These are phyloP conservation scores for Paecilomyces formosus DNA, from an alignment of 2,329 filamentous ascomycete species.

Conservation along the genomic window DNA sequence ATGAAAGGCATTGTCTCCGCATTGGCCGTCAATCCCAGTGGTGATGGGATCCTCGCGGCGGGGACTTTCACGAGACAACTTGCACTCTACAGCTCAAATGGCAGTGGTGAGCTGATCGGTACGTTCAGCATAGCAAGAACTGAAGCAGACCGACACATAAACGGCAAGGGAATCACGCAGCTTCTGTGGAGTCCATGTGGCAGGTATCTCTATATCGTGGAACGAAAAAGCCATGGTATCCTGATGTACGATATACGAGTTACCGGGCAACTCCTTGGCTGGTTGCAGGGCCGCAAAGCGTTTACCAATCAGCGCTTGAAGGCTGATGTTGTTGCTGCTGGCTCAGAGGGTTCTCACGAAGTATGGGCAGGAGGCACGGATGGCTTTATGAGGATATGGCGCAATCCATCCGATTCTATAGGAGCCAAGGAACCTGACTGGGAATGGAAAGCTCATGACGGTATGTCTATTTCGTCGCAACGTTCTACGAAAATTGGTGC, in stretches of 20 bases:
- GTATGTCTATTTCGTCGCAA: conserved; percentile 18
- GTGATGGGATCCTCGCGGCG: conserved; percentile 46
- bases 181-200: conserved; percentile 53
- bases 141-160: conserved; percentile 29
- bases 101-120: conserved; percentile 43
- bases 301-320: conserved; percentile 50
- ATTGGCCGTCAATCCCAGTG: conserved; percentile 37
- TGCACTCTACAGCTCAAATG: conserved; percentile 47
- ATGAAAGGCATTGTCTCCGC: conserved; percentile 52
- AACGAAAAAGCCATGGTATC: conserved; percentile 49
- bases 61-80: conserved; percentile 51
- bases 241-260: conserved; percentile 54
- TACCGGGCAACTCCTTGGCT: conserved; percentile 44
- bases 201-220: conserved; percentile 51
- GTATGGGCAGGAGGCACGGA: conserved; percentile 55
- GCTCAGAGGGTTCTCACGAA: conserved; percentile 37
- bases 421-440: conserved; percentile 36
- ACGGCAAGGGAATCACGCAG: conserved; percentile 48
- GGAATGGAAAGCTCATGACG: conserved; percentile 39
- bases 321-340: conserved; percentile 41
- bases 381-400: conserved; percentile 47
- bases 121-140: conserved; percentile 42
- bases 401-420: conserved; percentile 32
- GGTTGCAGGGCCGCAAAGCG: conserved; percentile 39
- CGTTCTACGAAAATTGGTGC: not conserved